These are phyloP conservation scores for Brachypodium distachyon DNA, from an alignment of 202 grass and related monocot genomes.

Conservation along the genomic window DNA sequence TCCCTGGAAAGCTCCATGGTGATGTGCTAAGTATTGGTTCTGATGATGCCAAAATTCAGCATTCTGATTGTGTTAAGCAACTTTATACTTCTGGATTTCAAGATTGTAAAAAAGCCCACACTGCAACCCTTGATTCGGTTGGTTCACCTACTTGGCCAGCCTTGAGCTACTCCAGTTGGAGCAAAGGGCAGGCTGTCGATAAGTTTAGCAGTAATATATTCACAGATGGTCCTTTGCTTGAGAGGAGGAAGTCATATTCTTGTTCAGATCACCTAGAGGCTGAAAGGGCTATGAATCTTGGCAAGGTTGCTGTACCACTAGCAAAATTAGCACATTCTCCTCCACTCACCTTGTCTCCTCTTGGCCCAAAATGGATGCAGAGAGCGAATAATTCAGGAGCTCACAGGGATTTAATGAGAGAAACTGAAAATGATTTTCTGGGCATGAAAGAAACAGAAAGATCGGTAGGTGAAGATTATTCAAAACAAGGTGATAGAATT, in stretches of 20 bases:
- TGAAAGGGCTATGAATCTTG: constrained; percentile 23
- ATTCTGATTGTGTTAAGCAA: constrained; percentile 15
- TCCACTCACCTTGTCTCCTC: constrained; percentile 65
- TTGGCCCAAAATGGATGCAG: constrained; percentile 75
- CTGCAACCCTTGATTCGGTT: constrained; percentile 23
- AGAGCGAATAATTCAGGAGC: constrained; percentile 42
- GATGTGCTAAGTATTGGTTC: constrained; percentile 65
- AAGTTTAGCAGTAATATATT: constrained; percentile 39
- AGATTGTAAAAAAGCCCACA: constrained; percentile 57
- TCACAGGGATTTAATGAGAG: constrained; percentile 23
- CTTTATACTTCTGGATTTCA: constrained; percentile 33
- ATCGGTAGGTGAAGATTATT: constrained; percentile 25
- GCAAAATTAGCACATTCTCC: constrained; percentile 61
- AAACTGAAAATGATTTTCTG: constrained; percentile 42
- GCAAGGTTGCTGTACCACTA: constrained; percentile 13
- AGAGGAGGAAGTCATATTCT: constrained; percentile 30
- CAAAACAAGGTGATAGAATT: constrained; percentile 28
- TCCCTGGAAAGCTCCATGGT: constrained; percentile 46
- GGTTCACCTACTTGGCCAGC: constrained; percentile 17
- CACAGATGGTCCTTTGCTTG: constrained; percentile 82
- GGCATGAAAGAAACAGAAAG: constrained; percentile 26
- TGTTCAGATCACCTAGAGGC: constrained; percentile 23
- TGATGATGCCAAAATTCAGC: constrained; percentile 18
- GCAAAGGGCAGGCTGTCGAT: background rate
- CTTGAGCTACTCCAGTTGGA: constrained; percentile 17